Evolutionary conservation across 345 rosid genomes (phyloP).

Genomic region (Populus tremula): DNA sequence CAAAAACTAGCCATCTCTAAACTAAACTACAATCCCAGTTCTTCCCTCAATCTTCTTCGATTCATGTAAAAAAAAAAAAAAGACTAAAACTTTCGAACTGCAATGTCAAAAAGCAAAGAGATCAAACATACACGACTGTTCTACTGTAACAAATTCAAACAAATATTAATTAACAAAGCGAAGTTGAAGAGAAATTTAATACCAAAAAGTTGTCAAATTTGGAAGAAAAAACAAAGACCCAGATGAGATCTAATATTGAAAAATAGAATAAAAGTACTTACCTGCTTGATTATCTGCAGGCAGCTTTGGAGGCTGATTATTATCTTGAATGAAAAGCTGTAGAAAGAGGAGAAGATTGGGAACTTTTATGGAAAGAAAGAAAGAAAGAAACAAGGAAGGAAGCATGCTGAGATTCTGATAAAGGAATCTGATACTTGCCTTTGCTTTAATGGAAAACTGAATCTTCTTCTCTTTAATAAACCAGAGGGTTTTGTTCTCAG

Average conservation of each 20-base stretch:
- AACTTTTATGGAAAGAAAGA: no score
- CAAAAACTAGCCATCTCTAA: no score
- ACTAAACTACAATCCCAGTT: no score
- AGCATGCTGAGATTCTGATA: neutral
- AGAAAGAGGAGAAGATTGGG: neutral
- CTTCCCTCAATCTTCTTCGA: no score
- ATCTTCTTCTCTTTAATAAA: no score
- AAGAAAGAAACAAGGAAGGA: neutral
- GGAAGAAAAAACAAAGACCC: neutral
- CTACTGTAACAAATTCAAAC: neutral
- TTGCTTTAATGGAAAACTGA: neutral
- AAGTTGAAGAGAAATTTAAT: neutral
- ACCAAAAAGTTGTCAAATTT: neutral
- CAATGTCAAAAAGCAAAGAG: no score
- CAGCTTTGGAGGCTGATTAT: neutral
- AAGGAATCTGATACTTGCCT: neutral
- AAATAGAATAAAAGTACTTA: neutral
- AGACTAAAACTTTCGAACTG: no score
- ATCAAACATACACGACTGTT: neutral
- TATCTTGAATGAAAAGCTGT: neutral
- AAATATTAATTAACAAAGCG: no score
- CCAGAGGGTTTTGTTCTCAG: no score
- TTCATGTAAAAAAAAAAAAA: no score
- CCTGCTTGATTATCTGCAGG: neutral
- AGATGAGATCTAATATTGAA: neutral